These are phyloP conservation scores for Trifolium pratense DNA, from an alignment of 306 rosid species.

Conservation along the genomic window DNA sequence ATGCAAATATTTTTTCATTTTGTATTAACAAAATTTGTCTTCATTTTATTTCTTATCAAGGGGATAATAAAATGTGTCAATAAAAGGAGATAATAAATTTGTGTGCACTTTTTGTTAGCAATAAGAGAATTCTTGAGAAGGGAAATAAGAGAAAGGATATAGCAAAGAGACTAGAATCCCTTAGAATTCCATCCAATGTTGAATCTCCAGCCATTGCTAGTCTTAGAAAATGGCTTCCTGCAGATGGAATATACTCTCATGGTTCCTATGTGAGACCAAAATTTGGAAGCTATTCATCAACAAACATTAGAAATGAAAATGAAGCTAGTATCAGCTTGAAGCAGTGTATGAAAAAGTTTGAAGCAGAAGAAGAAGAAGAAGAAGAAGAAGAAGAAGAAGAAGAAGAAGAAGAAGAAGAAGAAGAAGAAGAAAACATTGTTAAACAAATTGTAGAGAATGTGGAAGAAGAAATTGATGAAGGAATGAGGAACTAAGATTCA, in stretches of 20 bases:
- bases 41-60: too few species aligned
- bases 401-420: too few species aligned
- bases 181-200: constrained; percentile 45
- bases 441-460: constrained; percentile 48
- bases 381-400: too few species aligned
- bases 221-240: constrained; percentile 52
- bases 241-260: constrained; percentile 47
- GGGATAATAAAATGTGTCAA: too few species aligned
- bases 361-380: too few species aligned
- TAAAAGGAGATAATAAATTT: too few species aligned
- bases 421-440: constrained; percentile 55
- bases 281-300: constrained; percentile 51
- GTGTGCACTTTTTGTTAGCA: too few species aligned
- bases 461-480: constrained; percentile 44
- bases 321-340: constrained; percentile 54
- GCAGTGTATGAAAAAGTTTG: constrained; percentile 53
- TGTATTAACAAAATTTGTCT: too few species aligned
- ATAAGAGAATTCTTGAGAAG: constrained; percentile 25
- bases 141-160: constrained; percentile 52
- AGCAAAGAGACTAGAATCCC: constrained; percentile 53
- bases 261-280: constrained; percentile 58
- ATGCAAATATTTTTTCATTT: too few species aligned
- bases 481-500: constrained; percentile 11
- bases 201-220: constrained; percentile 49
- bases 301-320: constrained; percentile 25